These are phyloP conservation scores for Saraca asoca DNA, from an alignment of 331 rosid species.

Conservation along the genomic window DNA sequence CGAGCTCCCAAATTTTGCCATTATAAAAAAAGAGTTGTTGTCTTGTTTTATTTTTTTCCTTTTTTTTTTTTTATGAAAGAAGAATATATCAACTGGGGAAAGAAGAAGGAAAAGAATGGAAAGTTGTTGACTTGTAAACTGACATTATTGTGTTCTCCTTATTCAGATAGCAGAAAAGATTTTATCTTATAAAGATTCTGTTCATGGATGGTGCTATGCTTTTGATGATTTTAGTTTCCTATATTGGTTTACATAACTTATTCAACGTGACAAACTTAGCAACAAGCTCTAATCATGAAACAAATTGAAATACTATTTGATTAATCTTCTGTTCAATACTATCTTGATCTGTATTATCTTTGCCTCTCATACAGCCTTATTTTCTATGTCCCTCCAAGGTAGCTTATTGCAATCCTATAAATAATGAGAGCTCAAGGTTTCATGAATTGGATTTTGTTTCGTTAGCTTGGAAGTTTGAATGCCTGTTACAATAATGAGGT, in stretches of 20 bases:
- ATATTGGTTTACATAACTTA: not conserved
- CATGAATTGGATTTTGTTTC: constrained; percentile 10
- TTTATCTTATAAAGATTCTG: not conserved
- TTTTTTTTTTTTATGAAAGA: constrained; percentile 5
- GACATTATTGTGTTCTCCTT: constrained; percentile 6
- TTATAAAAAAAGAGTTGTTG: no score
- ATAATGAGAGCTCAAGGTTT: not conserved
- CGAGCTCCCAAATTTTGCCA: not conserved
- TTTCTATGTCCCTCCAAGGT: not conserved
- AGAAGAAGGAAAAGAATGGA: no score
- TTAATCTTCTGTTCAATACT: not conserved
- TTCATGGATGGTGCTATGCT: not conserved
- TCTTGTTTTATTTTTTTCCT: no score
- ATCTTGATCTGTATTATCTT: not conserved
- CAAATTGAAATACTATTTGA: not conserved
- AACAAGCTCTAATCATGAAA: not conserved
- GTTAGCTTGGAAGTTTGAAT: constrained; percentile 2
- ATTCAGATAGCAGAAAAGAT: constrained; percentile 4
- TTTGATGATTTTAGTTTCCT: constrained; percentile 6
- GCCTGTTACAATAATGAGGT: constrained; percentile 6
- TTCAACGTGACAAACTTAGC: not conserved
- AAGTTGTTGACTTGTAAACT: not conserved
- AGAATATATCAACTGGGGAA: no score
- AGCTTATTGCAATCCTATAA: not conserved
- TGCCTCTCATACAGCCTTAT: not conserved